Percentiles rank a stretch among this genome's conserved stretches.
phyloP scores from a whole-genome alignment of 495 filamentous ascomycete genomes.

The Choiromyces venosus region DNA sequence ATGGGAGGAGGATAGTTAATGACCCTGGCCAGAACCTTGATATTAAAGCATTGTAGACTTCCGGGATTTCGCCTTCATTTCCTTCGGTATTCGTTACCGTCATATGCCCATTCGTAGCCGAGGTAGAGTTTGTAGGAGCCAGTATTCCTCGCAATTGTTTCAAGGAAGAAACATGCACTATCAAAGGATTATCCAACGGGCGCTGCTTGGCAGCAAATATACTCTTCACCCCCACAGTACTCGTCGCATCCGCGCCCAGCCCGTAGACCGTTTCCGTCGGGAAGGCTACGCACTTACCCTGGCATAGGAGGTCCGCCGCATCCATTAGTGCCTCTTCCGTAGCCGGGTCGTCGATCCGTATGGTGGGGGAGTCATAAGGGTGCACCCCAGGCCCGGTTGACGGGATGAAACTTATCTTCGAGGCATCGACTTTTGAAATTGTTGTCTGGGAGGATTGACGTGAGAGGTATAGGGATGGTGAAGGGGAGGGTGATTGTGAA shows the following conservation, averaged over 20 bases:
- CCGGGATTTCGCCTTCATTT: conserved; percentile 55
- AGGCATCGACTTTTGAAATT: conserved; percentile 20
- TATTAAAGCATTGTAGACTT: conserved; percentile 77
- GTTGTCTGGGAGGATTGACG: conserved; percentile 29
- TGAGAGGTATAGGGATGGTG: conserved; percentile 12
- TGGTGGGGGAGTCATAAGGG: conserved; percentile 36
- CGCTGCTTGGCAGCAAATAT: conserved; percentile 88
- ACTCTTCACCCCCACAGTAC: conserved; percentile 72
- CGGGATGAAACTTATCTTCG: conserved; percentile 27
- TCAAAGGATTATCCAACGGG: conserved; percentile 90
- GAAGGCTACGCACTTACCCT: conserved; percentile 63
- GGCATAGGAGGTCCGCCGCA: conserved; percentile 25
- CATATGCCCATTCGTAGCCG: conserved; percentile 5
- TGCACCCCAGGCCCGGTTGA: conserved; percentile 27
- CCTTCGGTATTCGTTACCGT: conserved; percentile 21
- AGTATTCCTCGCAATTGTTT: conserved; percentile 68
- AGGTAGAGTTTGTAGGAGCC: conserved; percentile 34
- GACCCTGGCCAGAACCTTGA: conserved; percentile 88
- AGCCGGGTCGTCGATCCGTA: conserved; percentile 24
- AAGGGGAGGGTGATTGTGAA: conserved; percentile 6
- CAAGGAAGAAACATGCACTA: conserved; percentile 82
- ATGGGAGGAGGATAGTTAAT: conserved; percentile 82
- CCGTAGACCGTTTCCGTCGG: conserved; percentile 98
- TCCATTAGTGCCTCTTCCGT: conserved; percentile 18
- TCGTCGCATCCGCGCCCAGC: conserved; percentile 87